Evolutionary conservation across 805 yeast genomes (phyloP), one percentile per base, ranked within the genome.

Genomic region (Brettanomyces sp.): DNA sequence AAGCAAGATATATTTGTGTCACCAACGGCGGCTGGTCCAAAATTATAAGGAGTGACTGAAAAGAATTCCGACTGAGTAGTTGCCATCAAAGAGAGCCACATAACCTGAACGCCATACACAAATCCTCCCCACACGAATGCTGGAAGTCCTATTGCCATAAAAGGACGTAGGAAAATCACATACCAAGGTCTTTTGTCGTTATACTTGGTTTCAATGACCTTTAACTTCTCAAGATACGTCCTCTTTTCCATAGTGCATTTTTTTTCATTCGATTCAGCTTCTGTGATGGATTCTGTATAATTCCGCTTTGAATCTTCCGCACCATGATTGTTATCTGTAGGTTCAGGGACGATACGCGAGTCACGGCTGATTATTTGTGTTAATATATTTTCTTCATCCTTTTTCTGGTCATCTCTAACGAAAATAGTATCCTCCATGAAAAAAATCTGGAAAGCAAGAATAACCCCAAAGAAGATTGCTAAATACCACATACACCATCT

Each of bases 91-190:
- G 75, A 65, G n/a, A 71, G 57, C 75, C 76, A 72, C 75, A 71
- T 69, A 63, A 72, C 70, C 51, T 70, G 75, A 14, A 71, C 67
- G 6, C 76, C 77, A 48, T 73, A 72, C 18, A 69, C 65, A 23
- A 72, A 45, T 6, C 77, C 75, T 40, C 72, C 68, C 72, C 72
- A 72, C 18, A 72, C 55, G 28, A 73, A 61, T 5, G 73, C 72
- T 2, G 78, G 77, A 41, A 73, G 64, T 3, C 47, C 41, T 13
- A 50, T 6, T 53, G 58, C 39, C 56, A 56, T 51, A 56, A 68
- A 52, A 13, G 78, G 77, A 35, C 73, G 57, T 21, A 50, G 49
- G 45, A 60, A 65, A 11, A 72, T 64, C 22, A 63, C 56, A 32
- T 62, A 54, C 67, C 70, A 67, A 3, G 73, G 56, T 45, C 75